Evolutionary conservation across 2,329 filamentous ascomycete genomes (phyloP).

Genomic region (Cryphonectria parasitica): DNA sequence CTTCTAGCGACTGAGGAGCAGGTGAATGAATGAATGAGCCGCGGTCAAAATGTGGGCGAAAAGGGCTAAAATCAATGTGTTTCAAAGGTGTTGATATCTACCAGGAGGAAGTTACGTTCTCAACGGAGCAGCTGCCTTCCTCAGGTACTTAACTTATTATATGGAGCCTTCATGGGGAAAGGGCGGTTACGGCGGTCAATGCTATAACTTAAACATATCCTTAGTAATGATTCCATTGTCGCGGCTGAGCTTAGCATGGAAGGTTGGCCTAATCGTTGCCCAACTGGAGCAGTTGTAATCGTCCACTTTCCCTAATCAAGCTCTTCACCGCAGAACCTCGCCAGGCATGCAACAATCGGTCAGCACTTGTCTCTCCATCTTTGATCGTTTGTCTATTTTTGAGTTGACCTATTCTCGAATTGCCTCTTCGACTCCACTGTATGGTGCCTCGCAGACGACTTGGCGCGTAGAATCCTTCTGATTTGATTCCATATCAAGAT

Average conservation of each 20-base stretch:
- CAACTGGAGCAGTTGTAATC: neutral
- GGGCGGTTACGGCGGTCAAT: neutral
- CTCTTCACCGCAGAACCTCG: neutral
- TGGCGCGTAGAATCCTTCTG: neutral
- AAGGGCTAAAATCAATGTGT: neutral
- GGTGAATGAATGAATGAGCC: neutral
- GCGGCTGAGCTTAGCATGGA: neutral
- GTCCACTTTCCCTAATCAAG: neutral
- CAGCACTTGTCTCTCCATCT: slow-evolving; percentile 1
- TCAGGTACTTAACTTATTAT: neutral
- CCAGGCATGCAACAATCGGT: neutral
- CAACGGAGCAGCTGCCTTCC: neutral
- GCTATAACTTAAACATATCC: neutral
- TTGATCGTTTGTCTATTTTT: neutral
- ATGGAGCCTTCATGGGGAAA: neutral
- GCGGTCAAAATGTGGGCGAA: neutral
- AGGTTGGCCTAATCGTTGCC: neutral
- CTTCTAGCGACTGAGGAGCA: no score
- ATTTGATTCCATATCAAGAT: neutral
- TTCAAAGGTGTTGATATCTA: neutral
- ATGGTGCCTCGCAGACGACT: neutral
- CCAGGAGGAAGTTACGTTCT: no score
- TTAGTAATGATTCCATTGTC: neutral
- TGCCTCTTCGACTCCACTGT: neutral
- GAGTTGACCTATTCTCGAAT: neutral